Base-by-base conservation (phyloP, 2,329 filamentous ascomycete genomes). In the Hortaea werneckii region DNA sequence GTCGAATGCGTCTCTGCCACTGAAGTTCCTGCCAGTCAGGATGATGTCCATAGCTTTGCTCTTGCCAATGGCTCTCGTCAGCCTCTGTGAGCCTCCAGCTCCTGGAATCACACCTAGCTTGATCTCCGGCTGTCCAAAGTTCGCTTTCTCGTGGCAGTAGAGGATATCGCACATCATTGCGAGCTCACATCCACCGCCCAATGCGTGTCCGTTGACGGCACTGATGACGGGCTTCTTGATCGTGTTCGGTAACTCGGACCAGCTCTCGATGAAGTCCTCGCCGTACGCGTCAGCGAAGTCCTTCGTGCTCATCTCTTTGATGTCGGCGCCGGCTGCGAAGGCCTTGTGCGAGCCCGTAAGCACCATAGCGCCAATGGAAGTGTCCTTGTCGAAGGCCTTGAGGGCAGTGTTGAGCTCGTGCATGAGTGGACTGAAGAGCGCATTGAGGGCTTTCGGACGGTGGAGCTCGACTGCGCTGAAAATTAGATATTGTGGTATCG, bases 91-190 rank as follows among this genome's bases (percentile, higher is more conserved):
- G 5, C 92, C 92, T 28, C 92, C 92, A 0, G 86, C 92, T 3
- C 92, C 92, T 1, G 92, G 92, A 46, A 96, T 87, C 2, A 85
- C 85, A 27, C 92, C 92, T 3, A 98, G 76, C 71, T 94, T 95
- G 72, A 98, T 87, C 73, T 98, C 92, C 1, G 92, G 92, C 70
- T 96, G 92, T 9, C 92, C 92, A 63, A 98, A 95, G 58, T 87
- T 94, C 54, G 92, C 90, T 11, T 69, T 79, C 42, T 82, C 76
- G 2, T 85, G 89, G 70, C 86, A 92, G 74, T 96, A 96, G 49
- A 98, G 70, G 55, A 96, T 83, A 65, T 98, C 92, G 61, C 85
- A 87, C 92, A 96, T 98, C 75, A 98, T 85, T 42, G 92, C 89
- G 10, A 98, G 78, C 72, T 98, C 92, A 65, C 92, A 98, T 40